phyloP scores from a whole-genome alignment of 192 early-diverging fungal genomes.

The Spinellus fusiger region DNA sequence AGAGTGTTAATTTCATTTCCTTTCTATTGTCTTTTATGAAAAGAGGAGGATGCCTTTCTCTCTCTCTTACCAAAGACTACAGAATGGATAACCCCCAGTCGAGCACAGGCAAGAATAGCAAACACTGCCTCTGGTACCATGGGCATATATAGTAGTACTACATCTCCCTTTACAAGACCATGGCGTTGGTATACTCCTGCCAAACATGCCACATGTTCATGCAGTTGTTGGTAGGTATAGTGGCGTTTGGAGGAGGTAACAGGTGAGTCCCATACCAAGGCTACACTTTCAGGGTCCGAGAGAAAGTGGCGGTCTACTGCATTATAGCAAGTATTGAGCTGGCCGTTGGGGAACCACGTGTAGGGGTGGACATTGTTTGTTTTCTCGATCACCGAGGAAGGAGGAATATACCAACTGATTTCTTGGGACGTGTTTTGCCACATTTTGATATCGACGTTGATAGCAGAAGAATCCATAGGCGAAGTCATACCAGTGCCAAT shows the following conservation, averaged over 20 bases:
- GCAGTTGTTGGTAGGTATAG: slow-evolving; percentile 65
- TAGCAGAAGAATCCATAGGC: too few relatives aligned
- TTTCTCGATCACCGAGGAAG: slow-evolving; percentile 6
- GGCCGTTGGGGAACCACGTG: slow-evolving; percentile 64
- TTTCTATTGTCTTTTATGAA: too few relatives aligned
- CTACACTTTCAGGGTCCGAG: slow-evolving; percentile 50
- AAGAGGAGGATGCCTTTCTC: background rate
- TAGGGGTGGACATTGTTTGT: slow-evolving; percentile 23
- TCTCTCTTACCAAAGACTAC: slow-evolving; percentile 64
- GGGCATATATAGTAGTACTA: slow-evolving; percentile 79
- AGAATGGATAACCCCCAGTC: slow-evolving; percentile 77
- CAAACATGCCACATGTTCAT: slow-evolving; percentile 59
- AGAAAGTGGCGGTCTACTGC: slow-evolving; percentile 68
- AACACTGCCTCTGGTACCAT: slow-evolving; percentile 78
- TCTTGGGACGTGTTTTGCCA: slow-evolving; percentile 13
- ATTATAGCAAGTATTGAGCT: slow-evolving; percentile 80
- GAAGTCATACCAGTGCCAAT: too few relatives aligned
- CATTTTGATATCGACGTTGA: too few relatives aligned
- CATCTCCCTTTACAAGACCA: slow-evolving; percentile 63
- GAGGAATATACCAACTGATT: slow-evolving; percentile 21
- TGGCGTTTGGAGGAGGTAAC: slow-evolving; percentile 45
- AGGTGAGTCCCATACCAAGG: slow-evolving; percentile 73
- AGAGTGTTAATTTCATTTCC: too few relatives aligned
- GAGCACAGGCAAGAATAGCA: slow-evolving; percentile 81
- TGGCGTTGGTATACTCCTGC: slow-evolving; percentile 57